A percentile compares a stretch with the other conserved stretches of the same genome.
These are phyloP conservation scores for Phytopythium aichiense DNA, from an alignment of 352 stramenopile genomes.

Conservation along the genomic window DNA sequence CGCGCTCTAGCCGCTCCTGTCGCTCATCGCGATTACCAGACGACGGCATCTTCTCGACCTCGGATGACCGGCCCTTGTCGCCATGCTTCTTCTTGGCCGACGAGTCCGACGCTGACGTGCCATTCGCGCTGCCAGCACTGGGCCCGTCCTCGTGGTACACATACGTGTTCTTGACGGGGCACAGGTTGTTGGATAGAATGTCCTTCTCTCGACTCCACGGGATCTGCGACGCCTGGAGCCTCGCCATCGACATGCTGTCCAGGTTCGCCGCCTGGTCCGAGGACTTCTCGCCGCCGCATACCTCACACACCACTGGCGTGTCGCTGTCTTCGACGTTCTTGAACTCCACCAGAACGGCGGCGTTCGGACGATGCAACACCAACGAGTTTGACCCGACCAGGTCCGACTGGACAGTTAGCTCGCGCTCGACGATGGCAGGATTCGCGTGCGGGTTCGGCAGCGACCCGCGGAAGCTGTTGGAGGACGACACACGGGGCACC, in stretches of 20 bases:
- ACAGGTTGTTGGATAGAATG: conserved; percentile 68
- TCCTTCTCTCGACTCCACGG: conserved; percentile 56
- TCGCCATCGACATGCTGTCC: conserved; percentile 8
- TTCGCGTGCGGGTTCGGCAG: conserved; percentile 13
- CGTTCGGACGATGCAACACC: conserved; percentile 34
- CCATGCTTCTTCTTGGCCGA: conserved; percentile 44
- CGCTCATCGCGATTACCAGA: conserved; percentile 64
- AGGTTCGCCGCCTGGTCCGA: conserved; percentile 17
- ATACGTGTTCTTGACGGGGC: conserved; percentile 60
- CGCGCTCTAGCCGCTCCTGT: conserved; percentile 58
- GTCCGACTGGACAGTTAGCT: conserved; percentile 39
- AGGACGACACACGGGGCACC: conserved; percentile 8
- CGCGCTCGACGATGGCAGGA: conserved; percentile 22
- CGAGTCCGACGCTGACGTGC: conserved; percentile 10
- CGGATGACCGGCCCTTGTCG: conserved; percentile 24
- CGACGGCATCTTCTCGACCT: conserved; percentile 69
- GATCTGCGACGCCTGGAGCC: conserved; percentile 53
- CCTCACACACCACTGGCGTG: conserved; percentile 29
- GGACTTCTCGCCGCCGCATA: conserved; percentile 58
- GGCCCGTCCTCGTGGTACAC: conserved; percentile 62
- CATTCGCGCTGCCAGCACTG: conserved; percentile 11
- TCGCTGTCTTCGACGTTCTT: conserved; percentile 34
- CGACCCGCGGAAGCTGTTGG: conserved; percentile 13
- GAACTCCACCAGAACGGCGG: conserved; percentile 56
- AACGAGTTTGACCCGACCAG: conserved; percentile 22